Evolutionary conservation across 768 basidiomycete genomes (phyloP).

Genomic region (Pisolithus sp.): DNA sequence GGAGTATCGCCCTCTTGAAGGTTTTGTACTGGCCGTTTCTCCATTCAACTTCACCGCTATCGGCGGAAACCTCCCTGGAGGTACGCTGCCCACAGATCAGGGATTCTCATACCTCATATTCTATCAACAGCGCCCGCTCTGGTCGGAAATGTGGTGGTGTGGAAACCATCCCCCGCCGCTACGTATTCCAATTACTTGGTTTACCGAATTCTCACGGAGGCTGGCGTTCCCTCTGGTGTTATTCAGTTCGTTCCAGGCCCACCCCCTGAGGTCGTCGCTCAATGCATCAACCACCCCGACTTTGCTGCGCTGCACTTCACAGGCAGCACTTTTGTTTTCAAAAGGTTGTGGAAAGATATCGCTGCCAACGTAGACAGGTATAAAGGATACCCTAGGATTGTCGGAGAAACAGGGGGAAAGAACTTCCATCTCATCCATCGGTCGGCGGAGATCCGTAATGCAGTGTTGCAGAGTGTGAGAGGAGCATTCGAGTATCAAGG

Average conservation of each 20-base stretch:
- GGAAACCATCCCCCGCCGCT: constrained; percentile 97
- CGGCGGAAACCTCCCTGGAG: constrained; percentile 85
- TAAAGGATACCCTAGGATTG: constrained; percentile 85
- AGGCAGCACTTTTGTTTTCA: constrained; percentile 91
- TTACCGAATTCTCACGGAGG: constrained; percentile 87
- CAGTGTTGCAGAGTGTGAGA: constrained; percentile 83
- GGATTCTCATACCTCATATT: neutral
- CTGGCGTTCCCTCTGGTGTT: constrained; percentile 89
- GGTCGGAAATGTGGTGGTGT: constrained; percentile 90
- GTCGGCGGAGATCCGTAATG: constrained; percentile 81
- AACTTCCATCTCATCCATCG: constrained; percentile 95
- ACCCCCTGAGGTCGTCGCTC: constrained; percentile 76
- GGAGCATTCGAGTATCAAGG: constrained; percentile 96
- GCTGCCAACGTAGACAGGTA: constrained; percentile 83
- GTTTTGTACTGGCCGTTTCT: constrained; percentile 95
- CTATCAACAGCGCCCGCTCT: constrained; percentile 67
- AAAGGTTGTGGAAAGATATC: constrained; percentile 94
- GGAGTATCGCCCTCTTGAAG: constrained; percentile 96
- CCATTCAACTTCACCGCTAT: constrained; percentile 99
- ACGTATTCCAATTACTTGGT: constrained; percentile 93
- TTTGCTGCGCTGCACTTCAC: constrained; percentile 96
- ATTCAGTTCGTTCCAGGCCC: constrained; percentile 96
- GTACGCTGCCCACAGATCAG: constrained; percentile 26
- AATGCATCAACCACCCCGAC: constrained; percentile 68
- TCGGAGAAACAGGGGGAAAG: constrained; percentile 98